Conservation (phyloP, 768 basidiomycete species). For the Thelephora ganbajun region DNA sequence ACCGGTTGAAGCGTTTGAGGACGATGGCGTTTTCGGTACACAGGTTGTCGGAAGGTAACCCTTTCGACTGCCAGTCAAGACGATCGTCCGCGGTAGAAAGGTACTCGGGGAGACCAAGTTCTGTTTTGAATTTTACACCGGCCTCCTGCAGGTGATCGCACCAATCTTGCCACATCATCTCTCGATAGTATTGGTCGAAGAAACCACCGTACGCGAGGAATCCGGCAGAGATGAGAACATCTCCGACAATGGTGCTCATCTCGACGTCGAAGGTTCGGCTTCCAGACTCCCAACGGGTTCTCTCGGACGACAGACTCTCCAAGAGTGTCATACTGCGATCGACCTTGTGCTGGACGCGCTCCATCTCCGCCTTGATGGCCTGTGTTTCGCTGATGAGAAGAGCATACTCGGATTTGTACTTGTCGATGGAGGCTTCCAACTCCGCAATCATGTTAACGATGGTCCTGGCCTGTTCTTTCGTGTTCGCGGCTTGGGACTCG, state of each 20-base stretch:
- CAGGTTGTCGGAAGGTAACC: conserved; percentile 88
- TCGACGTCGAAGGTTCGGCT: conserved; percentile 94
- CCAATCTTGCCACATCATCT: conserved; percentile 97
- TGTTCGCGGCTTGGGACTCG: conserved; percentile 86
- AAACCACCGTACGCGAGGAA: conserved; percentile 96
- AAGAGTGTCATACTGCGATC: conserved; percentile 93
- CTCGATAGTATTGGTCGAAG: conserved; percentile 97
- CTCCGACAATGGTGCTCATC: conserved; percentile 97
- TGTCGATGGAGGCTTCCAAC: conserved; percentile 82
- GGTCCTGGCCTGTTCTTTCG: conserved; percentile 81
- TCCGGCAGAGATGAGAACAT: conserved; percentile 88
- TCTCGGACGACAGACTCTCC: conserved; percentile 88
- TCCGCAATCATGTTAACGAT: conserved; percentile 89
- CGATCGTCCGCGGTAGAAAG: conserved; percentile 95
- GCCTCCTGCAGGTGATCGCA: conserved; percentile 78
- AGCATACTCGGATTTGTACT: conserved; percentile 96
- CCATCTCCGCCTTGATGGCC: conserved; percentile 96
- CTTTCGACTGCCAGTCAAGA: conserved; percentile 88
- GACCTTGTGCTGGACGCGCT: conserved; percentile 92
- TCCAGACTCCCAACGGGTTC: conserved; percentile 85
- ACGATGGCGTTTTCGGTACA: conserved; percentile 99
- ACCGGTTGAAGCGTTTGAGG: conserved; percentile 95
- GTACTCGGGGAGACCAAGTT: conserved; percentile 89
- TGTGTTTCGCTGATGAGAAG: conserved; percentile 93
- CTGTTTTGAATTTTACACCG: conserved; percentile 81